Conservation (phyloP, 2,329 filamentous ascomycete species). For the Aspergillus spinulosporus region DNA sequence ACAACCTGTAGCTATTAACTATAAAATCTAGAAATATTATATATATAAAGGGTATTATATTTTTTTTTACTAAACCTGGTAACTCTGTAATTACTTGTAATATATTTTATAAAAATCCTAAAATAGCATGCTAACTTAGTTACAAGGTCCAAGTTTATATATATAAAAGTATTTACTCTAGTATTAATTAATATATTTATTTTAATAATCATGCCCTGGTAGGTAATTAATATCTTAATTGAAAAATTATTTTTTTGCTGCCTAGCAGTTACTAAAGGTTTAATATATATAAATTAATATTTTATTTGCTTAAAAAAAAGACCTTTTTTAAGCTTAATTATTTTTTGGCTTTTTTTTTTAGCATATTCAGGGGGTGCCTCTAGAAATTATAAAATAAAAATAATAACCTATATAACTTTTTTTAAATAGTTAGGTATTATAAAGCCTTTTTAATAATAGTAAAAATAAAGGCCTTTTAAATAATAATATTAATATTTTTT, state of each 20-base stretch:
- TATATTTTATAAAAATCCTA: background rate
- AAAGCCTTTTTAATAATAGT: background rate
- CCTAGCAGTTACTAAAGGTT: background rate
- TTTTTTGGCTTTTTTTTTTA: background rate
- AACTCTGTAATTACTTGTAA: background rate
- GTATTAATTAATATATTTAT: background rate
- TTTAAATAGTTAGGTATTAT: background rate
- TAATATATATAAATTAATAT: background rate
- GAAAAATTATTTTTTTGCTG: background rate
- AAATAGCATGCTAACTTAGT: background rate
- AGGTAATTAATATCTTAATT: background rate
- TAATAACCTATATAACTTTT: background rate
- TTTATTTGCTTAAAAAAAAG: background rate
- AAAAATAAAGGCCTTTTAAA: background rate
- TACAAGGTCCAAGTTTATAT: too few species aligned
- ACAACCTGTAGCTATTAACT: background rate
- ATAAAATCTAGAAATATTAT: background rate
- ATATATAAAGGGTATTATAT: background rate
- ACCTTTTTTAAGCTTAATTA: background rate
- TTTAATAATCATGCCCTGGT: background rate
- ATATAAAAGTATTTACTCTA: background rate
- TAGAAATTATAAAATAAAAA: background rate
- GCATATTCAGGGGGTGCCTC: background rate
- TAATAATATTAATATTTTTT: too few species aligned
- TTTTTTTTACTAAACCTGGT: background rate